These are phyloP conservation scores for Chlorella sp. DNA, from an alignment of 139 green algal genomes.

Conservation along the genomic window DNA sequence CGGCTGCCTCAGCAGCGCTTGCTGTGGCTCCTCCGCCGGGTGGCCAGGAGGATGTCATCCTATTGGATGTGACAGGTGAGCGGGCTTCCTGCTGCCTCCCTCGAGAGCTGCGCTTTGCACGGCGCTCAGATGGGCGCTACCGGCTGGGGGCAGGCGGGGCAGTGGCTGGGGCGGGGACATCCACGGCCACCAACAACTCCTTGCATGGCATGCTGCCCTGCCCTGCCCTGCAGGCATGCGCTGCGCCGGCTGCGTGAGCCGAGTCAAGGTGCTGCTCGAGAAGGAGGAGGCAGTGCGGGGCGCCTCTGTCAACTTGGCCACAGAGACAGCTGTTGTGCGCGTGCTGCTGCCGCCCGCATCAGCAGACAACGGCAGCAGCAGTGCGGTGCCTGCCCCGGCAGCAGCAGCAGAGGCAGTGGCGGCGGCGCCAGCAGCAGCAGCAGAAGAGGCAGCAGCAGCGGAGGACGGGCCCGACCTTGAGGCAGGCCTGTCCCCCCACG, in stretches of 20 bases:
- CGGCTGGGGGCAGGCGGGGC: no score
- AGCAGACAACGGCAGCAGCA: background rate
- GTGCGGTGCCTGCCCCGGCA: background rate
- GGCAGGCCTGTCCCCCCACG: constrained; percentile 10
- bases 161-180: no score
- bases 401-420: constrained; percentile 1
- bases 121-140: no score
- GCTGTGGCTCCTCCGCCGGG: background rate
- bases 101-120: no score
- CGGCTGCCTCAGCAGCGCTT: background rate
- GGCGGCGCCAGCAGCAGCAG: background rate
- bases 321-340: constrained; percentile 87
- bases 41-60: constrained; percentile 73
- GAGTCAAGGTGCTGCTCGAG: constrained; percentile 83
- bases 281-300: constrained; percentile 43
- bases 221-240: constrained; percentile 78
- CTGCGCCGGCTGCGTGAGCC: constrained; percentile 86
- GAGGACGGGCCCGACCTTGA: background rate
- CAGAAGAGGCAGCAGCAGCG: background rate
- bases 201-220: background rate
- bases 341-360: constrained; percentile 57
- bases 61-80: constrained; percentile 83
- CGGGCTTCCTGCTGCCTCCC: no score
- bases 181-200: no score
- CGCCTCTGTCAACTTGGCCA: constrained; percentile 91